These are phyloP conservation scores for Kalanchoe fedtschenkoi DNA, from an alignment of 164 flowering plant species.

Conservation along the genomic window DNA sequence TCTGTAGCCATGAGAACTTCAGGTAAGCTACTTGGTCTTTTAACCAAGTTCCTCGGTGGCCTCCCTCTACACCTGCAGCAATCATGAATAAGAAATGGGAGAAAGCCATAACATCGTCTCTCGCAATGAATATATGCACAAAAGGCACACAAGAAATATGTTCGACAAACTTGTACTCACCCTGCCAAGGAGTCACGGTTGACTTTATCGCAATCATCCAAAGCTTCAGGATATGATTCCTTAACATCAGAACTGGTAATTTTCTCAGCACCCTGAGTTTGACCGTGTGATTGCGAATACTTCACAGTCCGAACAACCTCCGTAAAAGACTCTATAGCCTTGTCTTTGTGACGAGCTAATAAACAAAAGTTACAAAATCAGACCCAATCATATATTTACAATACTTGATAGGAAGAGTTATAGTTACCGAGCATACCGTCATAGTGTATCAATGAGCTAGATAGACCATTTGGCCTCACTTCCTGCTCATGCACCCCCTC, in stretches of 20 bases:
- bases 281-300: constrained; percentile 41
- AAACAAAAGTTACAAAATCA: not conserved
- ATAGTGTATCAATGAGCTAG: constrained; percentile 80
- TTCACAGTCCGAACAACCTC: constrained; percentile 88
- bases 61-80: not conserved
- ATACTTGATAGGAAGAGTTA: not conserved
- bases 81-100: not conserved
- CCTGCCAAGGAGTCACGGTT: constrained; percentile 51
- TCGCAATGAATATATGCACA: not conserved
- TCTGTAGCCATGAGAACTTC: constrained; percentile 69
- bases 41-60: constrained; percentile 12
- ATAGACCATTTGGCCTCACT: constrained; percentile 87
- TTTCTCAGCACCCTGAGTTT: constrained; percentile 9
- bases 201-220: constrained; percentile 48
- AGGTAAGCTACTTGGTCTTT: constrained; percentile 39
- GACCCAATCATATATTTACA: not conserved
- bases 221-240: constrained; percentile 13
- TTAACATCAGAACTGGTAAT: too few relatives aligned
- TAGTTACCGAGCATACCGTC: constrained; percentile 42
- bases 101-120: not conserved
- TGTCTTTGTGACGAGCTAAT: constrained; percentile 87
- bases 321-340: constrained; percentile 60
- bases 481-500: constrained; percentile 76
- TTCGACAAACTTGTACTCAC: constrained; percentile 27
- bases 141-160: too few relatives aligned